phyloP scores from a whole-genome alignment of 257 asterid genomes.

The Cordia subcordata region DNA sequence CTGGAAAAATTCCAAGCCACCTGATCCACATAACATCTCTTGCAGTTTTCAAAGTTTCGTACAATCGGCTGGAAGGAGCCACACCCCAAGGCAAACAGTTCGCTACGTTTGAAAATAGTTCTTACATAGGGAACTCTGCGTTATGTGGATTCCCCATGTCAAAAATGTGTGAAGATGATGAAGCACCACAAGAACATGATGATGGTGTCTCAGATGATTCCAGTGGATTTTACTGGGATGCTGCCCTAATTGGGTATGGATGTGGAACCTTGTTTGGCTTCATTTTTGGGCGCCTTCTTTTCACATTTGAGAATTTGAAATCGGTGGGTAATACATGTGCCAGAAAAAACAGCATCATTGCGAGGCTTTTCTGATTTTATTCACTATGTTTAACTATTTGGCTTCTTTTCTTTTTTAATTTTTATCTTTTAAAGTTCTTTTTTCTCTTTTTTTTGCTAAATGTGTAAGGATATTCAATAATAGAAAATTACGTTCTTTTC shows the following conservation, averaged over 20 bases:
- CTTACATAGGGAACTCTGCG: conserved; percentile 14
- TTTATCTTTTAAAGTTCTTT: too few relatives aligned
- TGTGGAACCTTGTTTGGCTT: background rate
- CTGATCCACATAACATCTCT: conserved; percentile 18
- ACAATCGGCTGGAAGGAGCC: conserved; percentile 19
- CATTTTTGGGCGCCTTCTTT: background rate
- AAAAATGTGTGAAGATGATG: background rate
- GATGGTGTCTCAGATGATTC: background rate
- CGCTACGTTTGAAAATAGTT: conserved; percentile 11
- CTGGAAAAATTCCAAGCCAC: conserved; percentile 23
- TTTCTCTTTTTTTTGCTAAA: too few relatives aligned
- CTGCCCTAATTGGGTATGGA: background rate
- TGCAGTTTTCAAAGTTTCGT: conserved; percentile 20
- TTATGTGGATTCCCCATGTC: background rate
- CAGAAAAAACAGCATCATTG: background rate
- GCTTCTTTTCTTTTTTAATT: too few relatives aligned
- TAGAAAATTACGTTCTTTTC: too few relatives aligned
- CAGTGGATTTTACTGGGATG: background rate
- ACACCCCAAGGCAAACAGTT: conserved; percentile 15
- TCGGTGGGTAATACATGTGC: background rate
- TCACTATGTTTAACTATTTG: too few relatives aligned
- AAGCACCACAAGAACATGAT: background rate
- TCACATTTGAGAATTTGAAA: background rate
- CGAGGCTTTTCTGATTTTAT: too few relatives aligned
- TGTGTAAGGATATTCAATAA: too few relatives aligned